phyloP scores from a whole-genome alignment of 192 early-diverging fungal genomes.

The Coemansia sp. region DNA sequence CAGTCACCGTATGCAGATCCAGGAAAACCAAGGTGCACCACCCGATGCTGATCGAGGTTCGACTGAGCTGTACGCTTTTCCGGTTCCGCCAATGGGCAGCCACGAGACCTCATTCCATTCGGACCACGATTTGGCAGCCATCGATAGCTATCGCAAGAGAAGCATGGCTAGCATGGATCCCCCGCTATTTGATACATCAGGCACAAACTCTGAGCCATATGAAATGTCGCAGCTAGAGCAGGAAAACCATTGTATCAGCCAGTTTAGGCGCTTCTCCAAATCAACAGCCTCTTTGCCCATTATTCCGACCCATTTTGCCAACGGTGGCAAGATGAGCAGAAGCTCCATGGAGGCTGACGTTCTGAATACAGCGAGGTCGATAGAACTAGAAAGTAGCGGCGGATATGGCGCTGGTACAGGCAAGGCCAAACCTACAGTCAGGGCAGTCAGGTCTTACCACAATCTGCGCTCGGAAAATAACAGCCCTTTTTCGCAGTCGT shows the following conservation, averaged over 20 bases:
- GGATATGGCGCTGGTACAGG: background rate
- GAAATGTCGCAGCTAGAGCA: background rate
- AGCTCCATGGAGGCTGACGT: slow-evolving; percentile 2
- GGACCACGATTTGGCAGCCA: background rate
- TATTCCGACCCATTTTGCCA: slow-evolving; percentile 4
- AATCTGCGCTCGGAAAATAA: slow-evolving; percentile 24
- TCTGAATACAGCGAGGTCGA: background rate
- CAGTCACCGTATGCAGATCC: background rate
- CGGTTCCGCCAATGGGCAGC: slow-evolving; percentile 23
- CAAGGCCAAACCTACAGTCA: background rate
- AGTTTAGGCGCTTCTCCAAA: slow-evolving; percentile 30
- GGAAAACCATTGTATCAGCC: background rate
- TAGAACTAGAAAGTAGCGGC: background rate
- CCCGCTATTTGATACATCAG: background rate
- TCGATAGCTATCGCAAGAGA: background rate
- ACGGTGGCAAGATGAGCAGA: background rate
- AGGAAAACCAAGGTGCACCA: background rate
- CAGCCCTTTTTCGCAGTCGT: slow-evolving; percentile 24
- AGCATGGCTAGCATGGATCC: slow-evolving; percentile 4
- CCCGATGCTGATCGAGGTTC: background rate
- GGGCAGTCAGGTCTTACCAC: slow-evolving; percentile 43
- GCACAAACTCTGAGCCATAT: background rate
- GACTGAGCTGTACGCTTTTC: slow-evolving; percentile 37
- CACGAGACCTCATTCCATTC: background rate
- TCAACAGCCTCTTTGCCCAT: slow-evolving; percentile 43